Conservation (phyloP, 1,284 basidiomycete genomes). For the Tranzscheliella williamsii region DNA sequence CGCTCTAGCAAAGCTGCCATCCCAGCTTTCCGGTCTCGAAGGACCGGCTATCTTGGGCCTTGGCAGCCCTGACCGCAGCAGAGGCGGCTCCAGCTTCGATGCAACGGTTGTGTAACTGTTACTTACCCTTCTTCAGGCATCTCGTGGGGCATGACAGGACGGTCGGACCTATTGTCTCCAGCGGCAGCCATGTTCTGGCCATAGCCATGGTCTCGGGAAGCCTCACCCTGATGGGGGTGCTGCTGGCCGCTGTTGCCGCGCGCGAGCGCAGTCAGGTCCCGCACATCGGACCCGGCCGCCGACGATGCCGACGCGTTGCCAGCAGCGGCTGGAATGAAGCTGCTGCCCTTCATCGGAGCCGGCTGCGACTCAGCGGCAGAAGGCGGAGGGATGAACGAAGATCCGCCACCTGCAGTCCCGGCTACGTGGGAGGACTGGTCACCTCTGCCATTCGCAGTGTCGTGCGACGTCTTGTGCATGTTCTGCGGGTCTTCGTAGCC, state of each 20-base stretch:
- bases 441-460: too few relatives aligned
- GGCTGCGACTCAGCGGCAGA: constrained; percentile 13
- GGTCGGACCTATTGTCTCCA: too few relatives aligned
- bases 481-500: constrained; percentile 19
- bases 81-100: too few relatives aligned
- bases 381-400: constrained; percentile 28
- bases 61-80: too few relatives aligned
- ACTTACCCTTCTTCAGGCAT: constrained; percentile 99
- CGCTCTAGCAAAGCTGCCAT: too few relatives aligned
- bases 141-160: constrained; percentile 81
- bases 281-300: not conserved
- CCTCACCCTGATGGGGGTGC: constrained; percentile 9
- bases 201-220: too few relatives aligned
- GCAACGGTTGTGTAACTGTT: too few relatives aligned
- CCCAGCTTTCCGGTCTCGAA: too few relatives aligned
- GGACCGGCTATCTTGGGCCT: too few relatives aligned
- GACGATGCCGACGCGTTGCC: constrained; percentile 1
- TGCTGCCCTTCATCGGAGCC: constrained; percentile 10
- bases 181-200: too few relatives aligned
- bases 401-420: not conserved
- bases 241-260: constrained; percentile 14
- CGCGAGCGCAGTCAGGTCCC: not conserved
- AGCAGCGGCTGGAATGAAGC: constrained; percentile 31
- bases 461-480: not conserved
- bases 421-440: not conserved